Base-by-base conservation (phyloP, 2,329 filamentous ascomycete genomes). In the Aspergillus sp. region DNA sequence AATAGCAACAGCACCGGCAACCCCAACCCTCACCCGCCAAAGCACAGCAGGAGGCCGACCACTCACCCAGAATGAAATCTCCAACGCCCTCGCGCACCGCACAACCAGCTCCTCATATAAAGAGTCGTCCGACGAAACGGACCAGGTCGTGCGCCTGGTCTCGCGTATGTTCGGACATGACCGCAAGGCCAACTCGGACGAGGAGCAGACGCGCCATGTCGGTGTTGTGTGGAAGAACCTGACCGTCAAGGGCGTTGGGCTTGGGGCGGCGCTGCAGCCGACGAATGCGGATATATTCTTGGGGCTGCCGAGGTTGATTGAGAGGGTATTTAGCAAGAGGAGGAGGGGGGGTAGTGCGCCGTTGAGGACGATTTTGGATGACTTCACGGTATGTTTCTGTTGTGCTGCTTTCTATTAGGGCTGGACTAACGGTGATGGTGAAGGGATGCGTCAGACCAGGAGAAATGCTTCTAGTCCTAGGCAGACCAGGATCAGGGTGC, bases 181-280 rank as follows among this genome's bases (percentile, higher is more conserved):
- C 19, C 80, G 88, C 6, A 86, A 88, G 63, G 80, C 82, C 45
- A 77, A 84, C n/a, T 88, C 86, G 1, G 84, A 90, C 60, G 87
- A 89, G 60, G 87, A 89, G 64, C 85, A 89, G 68, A 88, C 86
- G 0, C 78, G 87, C 21, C 88, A 90, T 68, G 79, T 84, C 24
- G 89, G 89, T 35, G 85, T 91, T 12, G 75, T 90, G 5, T 91
- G 89, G 77, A 86, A 86, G 48, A 79, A 87, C 53, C 74, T 91
- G 27, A 90, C 86, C 0, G 88, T 91, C 17, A 88, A 86, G 56
- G 89, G 89, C 0, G 81, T 86, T 55, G 89, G 89, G 0, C 75
- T 90, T 1, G 87, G 87, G 0, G 87, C 88, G 21, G 81, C 81
- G 4, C 68, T 86, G 27, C 83, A 86, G 61, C 80, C 81, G 4